Evolutionary conservation across 306 rosid genomes (phyloP).

Genomic region (Potentilla sterilis): DNA sequence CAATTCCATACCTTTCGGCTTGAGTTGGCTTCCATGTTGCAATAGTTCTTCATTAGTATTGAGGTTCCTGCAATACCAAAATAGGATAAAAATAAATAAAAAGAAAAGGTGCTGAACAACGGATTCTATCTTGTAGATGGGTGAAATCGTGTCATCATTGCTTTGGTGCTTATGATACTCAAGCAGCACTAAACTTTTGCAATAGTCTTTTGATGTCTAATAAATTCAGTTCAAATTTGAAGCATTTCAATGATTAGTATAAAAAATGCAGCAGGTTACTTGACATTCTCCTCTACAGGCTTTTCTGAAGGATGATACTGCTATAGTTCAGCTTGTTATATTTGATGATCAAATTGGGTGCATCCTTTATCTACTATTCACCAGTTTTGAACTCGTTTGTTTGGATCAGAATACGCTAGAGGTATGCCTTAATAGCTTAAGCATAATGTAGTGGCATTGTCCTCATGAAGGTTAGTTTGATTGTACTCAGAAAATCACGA

Average conservation of each 20-base stretch:
- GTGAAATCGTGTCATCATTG: conserved; percentile 12
- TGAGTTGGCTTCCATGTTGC: conserved; percentile 14
- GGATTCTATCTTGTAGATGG: conserved; percentile 9
- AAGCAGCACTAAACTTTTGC: conserved; percentile 21
- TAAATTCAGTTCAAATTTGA: conserved; percentile 35
- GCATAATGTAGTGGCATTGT: conserved; percentile 63
- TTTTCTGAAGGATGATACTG: conserved; percentile 98
- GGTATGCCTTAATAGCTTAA: conserved; percentile 99
- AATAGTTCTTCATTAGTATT: conserved; percentile 14
- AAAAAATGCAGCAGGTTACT: conserved; percentile 86
- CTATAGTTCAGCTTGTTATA: conserved; percentile 92
- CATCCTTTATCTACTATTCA: conserved; percentile 93
- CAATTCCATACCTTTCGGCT: background rate
- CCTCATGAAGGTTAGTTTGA: conserved; percentile 86
- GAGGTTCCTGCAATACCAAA: background rate
- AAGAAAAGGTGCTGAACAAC: background rate
- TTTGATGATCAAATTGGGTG: conserved; percentile 96
- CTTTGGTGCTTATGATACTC: conserved; percentile 32
- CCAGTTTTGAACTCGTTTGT: conserved; percentile 95
- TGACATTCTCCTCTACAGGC: conserved; percentile 95
- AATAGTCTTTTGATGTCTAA: conserved; percentile 25
- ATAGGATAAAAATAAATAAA: background rate
- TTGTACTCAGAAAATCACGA: conserved; percentile 40
- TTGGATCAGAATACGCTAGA: conserved; percentile 98
- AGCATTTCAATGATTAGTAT: conserved; percentile 52